phyloP scores from a whole-genome alignment of 2,329 filamentous ascomycete species.

The Colletotrichum lupini region DNA sequence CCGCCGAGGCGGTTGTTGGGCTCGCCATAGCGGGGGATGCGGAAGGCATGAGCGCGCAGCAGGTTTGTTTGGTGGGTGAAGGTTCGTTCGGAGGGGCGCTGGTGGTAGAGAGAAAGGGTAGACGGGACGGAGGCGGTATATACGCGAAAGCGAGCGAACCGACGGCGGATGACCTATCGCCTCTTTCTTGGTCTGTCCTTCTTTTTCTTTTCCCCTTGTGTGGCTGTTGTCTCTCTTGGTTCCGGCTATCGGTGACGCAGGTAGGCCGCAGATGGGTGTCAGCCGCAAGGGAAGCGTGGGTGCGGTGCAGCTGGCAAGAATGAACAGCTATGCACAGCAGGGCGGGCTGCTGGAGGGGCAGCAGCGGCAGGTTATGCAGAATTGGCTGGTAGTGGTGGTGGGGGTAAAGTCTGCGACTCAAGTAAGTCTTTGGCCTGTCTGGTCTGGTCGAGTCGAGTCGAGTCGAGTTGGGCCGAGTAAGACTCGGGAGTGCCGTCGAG shows the following conservation, averaged over 20 bases:
- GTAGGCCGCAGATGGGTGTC: slow-evolving; percentile 17
- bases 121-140: slow-evolving; percentile 19
- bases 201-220: neutral
- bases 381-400: slow-evolving; percentile 1
- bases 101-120: slow-evolving; percentile 5
- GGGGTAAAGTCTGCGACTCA: slow-evolving; percentile 19
- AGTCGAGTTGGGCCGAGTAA: slow-evolving; percentile 9
- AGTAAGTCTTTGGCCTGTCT: too few species aligned
- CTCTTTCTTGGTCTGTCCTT: slow-evolving; percentile 7
- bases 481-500: slow-evolving; percentile 24
- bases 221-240: neutral
- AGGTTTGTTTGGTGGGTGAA: slow-evolving; percentile 1
- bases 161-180: slow-evolving; percentile 3
- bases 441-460: slow-evolving; percentile 12
- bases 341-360: slow-evolving; percentile 4
- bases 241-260: slow-evolving; percentile 21
- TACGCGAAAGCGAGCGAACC: slow-evolving; percentile 28
- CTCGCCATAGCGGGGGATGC: slow-evolving; percentile 33
- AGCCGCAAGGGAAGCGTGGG: slow-evolving; percentile 15
- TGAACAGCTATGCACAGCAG: neutral
- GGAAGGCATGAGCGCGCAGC: slow-evolving; percentile 30
- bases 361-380: slow-evolving; percentile 26
- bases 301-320: slow-evolving; percentile 5
- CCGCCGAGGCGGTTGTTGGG: slow-evolving; percentile 45
- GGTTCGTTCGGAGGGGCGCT: slow-evolving; percentile 2